Percentiles rank a stretch among this genome's conserved stretches.
Conservation (phyloP, 2,329 filamentous ascomycete species). For the Dothideomycetes sp. region DNA sequence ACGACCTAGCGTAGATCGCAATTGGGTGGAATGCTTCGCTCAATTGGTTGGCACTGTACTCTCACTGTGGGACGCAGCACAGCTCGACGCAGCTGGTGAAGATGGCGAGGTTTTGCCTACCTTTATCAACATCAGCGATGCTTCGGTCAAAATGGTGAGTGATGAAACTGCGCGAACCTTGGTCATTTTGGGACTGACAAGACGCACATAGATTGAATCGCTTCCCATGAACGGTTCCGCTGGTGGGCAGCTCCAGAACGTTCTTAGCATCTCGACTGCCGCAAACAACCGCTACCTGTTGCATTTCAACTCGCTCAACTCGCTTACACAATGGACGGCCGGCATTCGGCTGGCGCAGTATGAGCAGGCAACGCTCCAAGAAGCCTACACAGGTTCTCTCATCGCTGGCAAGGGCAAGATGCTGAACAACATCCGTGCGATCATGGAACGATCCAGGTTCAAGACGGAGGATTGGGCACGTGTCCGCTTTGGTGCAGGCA, state of each 20-base stretch:
- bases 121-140: conserved; percentile 95
- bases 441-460: conserved; percentile 72
- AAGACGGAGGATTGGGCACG: conserved; percentile 87
- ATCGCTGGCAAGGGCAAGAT: conserved; percentile 88
- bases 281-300: conserved; percentile 91
- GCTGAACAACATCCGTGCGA: conserved; percentile 80
- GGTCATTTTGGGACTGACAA: conserved; percentile 10
- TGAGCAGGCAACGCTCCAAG: conserved; percentile 85
- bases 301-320: conserved; percentile 92
- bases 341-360: conserved; percentile 90
- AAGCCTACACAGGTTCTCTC: conserved; percentile 91
- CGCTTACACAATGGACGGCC: conserved; percentile 90
- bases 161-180: background rate
- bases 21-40: conserved; percentile 94
- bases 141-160: conserved; percentile 90
- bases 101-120: conserved; percentile 79
- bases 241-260: conserved; percentile 81
- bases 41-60: conserved; percentile 92
- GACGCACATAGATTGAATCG: conserved; percentile 47
- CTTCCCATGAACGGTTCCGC: conserved; percentile 70
- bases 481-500: conserved; percentile 89
- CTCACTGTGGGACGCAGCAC: conserved; percentile 89
- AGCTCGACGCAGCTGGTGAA: conserved; percentile 77
- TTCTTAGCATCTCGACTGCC: conserved; percentile 90
- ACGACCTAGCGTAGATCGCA: conserved; percentile 72